Percentiles rank a stretch among this genome's conserved stretches.
Evolutionary conservation across 257 asterid species (phyloP).

Genomic region (Craterostigma plantagineum): DNA sequence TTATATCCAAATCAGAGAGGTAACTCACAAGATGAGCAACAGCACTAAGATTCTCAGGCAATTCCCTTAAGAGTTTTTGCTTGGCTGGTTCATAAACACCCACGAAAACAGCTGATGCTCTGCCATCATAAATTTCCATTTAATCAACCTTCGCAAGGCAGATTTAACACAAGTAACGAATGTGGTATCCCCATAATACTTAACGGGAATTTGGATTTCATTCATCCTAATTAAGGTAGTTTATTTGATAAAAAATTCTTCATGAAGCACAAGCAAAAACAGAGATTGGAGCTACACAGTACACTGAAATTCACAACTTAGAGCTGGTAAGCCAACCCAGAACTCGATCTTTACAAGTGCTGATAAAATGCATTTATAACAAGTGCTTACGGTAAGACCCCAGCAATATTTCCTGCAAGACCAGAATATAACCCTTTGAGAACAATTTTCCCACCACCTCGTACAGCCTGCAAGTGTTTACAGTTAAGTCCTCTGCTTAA

Average conservation of each 20-base stretch:
- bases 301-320: no score
- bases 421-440: constrained; percentile 91
- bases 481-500: background rate
- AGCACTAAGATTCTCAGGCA: constrained; percentile 84
- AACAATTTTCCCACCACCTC: constrained; percentile 75
- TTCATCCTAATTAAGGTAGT: no score
- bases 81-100: constrained; percentile 97
- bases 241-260: no score
- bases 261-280: no score
- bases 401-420: constrained; percentile 87
- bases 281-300: no score
- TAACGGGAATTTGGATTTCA: no score
- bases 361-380: constrained; percentile 1
- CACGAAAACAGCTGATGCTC: constrained; percentile 93
- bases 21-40: constrained; percentile 93
- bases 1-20: constrained; percentile 6
- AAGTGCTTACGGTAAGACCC: constrained; percentile 85
- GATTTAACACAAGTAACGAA: background rate
- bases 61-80: constrained; percentile 49
- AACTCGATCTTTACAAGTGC: no score
- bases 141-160: no score
- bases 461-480: constrained; percentile 48
- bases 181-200: no score
- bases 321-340: no score
- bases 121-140: constrained; percentile 16